Evolutionary conservation across 352 stramenopile genomes (phyloP), one percentile per base, ranked within the genome.

Genomic region (Phytopythium boreale): DNA sequence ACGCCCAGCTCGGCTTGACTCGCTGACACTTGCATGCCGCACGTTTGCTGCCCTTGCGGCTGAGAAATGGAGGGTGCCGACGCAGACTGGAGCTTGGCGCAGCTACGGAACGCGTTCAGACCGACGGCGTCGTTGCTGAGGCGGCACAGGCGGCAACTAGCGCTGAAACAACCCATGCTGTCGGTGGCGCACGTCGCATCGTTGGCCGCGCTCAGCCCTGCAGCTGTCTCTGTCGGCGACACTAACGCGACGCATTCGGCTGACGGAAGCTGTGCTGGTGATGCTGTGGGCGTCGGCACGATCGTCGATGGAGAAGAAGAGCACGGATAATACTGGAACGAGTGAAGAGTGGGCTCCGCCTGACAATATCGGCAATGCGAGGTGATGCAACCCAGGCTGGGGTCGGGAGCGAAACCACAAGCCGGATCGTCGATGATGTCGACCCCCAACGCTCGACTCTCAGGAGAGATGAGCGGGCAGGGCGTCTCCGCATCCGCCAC

Each of bases 321-420:
- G 26, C 63, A 67, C 57, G 68, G 58, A 14, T 29, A 46, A 34
- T 69, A 68, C 47, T 31, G 22, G 20, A 29, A 56, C 9, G 46
- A 60, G 37, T 56, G 5, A 1, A 22, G 17, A 4, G 57, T 64
- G 22, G 36, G n/a, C 26, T 47, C 31, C 20, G 49, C 22, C 17
- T 56, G 26, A 12, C 63, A 68, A 12, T 44, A 60, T 22, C 56
- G 46, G n/a, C 56, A 68, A 15, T 43, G 46, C 14, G 39, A 9
- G 39, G 36, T 60, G 63, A 60, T 56, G 56, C 63, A 68, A 27
- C 56, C 47, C 24, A 59, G 17, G n/a, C 52, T 44, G 14, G 29
- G 11, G 14, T 26, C 36, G 4, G n/a, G 17, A 17, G 11, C 14
- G 20, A 46, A 1, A 7, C 6, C 39, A 4, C 63, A 68, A 11